phyloP scores from a whole-genome alignment of 1,284 basidiomycete genomes.

The Boletellus deceptivus region DNA sequence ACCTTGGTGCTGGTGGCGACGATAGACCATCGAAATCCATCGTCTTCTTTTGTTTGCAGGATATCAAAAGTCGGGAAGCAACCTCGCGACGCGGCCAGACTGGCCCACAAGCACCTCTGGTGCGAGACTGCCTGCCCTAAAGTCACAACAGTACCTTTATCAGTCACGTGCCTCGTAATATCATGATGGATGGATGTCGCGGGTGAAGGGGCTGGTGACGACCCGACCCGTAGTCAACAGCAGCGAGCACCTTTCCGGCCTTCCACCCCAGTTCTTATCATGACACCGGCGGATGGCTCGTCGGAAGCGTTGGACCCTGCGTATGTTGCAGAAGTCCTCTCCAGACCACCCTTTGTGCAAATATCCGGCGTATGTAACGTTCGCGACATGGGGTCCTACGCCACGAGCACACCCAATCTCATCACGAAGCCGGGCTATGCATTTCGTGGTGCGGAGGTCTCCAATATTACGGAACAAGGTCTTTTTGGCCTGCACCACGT shows the following conservation, averaged over 20 bases:
- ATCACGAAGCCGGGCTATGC: conserved; percentile 55
- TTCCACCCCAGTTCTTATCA: background rate
- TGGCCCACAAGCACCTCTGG: conserved; percentile 12
- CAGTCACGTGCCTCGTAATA: conserved; percentile 16
- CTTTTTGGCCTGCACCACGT: conserved; percentile 23
- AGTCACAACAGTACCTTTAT: conserved; percentile 11
- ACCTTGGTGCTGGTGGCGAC: conserved; percentile 42
- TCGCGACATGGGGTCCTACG: conserved; percentile 65
- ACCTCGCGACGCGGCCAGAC: conserved; percentile 27
- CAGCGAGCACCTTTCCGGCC: background rate
- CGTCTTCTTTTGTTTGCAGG: conserved; percentile 10
- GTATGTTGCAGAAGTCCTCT: conserved; percentile 60
- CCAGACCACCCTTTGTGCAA: conserved; percentile 62
- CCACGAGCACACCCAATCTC: conserved; percentile 44
- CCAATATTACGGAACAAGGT: conserved; percentile 66
- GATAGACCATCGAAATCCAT: conserved; percentile 44
- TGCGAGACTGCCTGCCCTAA: conserved; percentile 48
- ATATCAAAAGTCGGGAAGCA: conserved; percentile 7
- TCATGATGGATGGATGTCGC: background rate
- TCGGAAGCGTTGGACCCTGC: conserved; percentile 63
- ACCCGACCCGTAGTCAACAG: background rate
- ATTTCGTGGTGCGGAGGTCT: conserved; percentile 69
- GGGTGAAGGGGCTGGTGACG: too few species aligned
- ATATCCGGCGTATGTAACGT: conserved; percentile 71
- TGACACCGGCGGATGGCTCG: conserved; percentile 31